phyloP scores from a whole-genome alignment of 2,329 filamentous ascomycete species.

The Lachnellula arida region DNA sequence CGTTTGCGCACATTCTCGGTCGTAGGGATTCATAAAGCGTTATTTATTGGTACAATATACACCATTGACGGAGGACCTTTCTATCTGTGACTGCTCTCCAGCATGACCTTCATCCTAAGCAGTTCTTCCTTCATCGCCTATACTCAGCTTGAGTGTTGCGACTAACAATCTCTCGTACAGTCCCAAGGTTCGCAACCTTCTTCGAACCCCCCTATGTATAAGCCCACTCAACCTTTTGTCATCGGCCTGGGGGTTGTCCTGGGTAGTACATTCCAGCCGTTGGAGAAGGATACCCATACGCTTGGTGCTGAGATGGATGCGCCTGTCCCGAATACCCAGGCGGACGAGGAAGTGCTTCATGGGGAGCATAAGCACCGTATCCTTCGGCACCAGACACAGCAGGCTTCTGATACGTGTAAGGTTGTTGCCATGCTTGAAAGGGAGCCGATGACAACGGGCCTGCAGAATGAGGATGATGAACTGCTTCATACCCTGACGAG shows the following conservation, averaged over 20 bases:
- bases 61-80: background rate
- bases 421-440: slow-evolving; percentile 27
- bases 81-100: background rate
- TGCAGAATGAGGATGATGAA: slow-evolving; percentile 23
- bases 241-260: slow-evolving; percentile 22
- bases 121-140: background rate
- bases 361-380: slow-evolving; percentile 20
- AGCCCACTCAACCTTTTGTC: background rate
- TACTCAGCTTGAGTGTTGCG: background rate
- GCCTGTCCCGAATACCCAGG: slow-evolving; percentile 14
- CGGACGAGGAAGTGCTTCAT: slow-evolving; percentile 17
- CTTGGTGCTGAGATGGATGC: slow-evolving; percentile 13
- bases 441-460: slow-evolving; percentile 18
- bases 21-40: slow-evolving; percentile 7
- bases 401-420: slow-evolving; percentile 27
- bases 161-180: background rate
- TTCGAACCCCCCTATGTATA: background rate
- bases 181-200: background rate
- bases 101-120: background rate
- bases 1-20: background rate
- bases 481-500: slow-evolving; percentile 18
- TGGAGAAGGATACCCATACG: slow-evolving; percentile 24
- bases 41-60: slow-evolving; percentile 10
- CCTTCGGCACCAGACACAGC: slow-evolving; percentile 18
- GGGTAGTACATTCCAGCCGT: slow-evolving; percentile 25